These are phyloP conservation scores for Forsythia viridissima DNA, from an alignment of 257 asterid genomes.

Conservation along the genomic window DNA sequence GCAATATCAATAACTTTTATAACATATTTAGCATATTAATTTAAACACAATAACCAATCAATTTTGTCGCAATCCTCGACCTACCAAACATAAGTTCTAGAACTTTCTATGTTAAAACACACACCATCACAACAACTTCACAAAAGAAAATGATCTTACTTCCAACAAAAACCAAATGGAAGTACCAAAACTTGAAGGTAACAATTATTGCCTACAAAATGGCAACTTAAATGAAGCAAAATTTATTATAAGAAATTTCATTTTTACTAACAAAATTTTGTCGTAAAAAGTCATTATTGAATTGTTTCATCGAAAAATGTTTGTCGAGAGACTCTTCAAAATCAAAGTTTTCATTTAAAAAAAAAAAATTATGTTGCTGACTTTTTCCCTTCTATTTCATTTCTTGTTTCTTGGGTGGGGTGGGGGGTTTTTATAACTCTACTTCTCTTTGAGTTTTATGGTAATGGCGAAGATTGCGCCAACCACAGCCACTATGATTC, in stretches of 20 bases:
- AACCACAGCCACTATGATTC: conserved; percentile 58
- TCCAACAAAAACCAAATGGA: not conserved
- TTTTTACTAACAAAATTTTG: too few relatives aligned
- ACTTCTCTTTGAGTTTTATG: conserved; percentile 64
- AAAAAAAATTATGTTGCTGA: too few relatives aligned
- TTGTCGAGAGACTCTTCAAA: too few relatives aligned
- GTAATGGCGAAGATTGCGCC: conserved; percentile 75
- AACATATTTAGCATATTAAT: too few relatives aligned
- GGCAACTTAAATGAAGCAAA: not conserved
- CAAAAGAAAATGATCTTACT: not conserved
- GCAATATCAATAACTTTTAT: too few relatives aligned
- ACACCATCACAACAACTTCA: not conserved
- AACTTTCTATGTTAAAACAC: not conserved
- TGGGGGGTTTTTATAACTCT: not conserved
- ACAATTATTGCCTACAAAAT: not conserved
- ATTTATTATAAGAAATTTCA: too few relatives aligned
- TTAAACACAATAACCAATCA: not conserved
- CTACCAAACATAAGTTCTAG: not conserved
- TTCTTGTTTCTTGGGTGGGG: not conserved
- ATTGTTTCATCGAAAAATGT: too few relatives aligned
- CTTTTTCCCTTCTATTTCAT: not conserved
- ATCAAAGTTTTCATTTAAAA: not conserved
- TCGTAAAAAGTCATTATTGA: not conserved
- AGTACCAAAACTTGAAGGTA: not conserved
- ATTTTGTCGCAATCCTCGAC: too few relatives aligned